Evolutionary conservation across 441 rosid genomes (phyloP), one percentile per base, ranked within the genome.

Genomic region (Dalechampia spathulata): DNA sequence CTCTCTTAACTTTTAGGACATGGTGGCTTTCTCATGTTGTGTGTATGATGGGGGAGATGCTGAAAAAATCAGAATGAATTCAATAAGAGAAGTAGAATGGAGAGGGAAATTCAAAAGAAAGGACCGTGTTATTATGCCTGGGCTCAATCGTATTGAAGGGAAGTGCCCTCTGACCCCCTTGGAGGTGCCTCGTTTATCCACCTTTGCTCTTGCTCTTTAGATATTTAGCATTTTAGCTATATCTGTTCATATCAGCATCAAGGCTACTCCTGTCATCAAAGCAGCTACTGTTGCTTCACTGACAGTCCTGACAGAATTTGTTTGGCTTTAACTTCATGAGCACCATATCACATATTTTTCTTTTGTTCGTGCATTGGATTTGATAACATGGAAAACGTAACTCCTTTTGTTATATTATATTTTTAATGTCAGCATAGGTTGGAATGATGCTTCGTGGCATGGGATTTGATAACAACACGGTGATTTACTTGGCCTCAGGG

Each of bases 11-110:
- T 30, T 60, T 69, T 67, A 88, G 98, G 98, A 92, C 71, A 92
- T 92, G 98, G 90, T 92, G 70, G 96, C 98, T 20, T 92, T 92
- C 82, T 92, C 98, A 12, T 83, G 96, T 70, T 92, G 98, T 63
- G 66, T 75, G n/a, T 92, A 84, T 65, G 98, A 88, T 60, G 95
- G 94, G 14, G 94, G 98, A 60, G 69, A 65, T 68, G 72, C 80
- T 55, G 98, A 92, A 71, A 85, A 76, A 60, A 38, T 52, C 38
- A 80, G 78, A 64, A 74, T 92, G 82, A 85, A 81, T 70, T 63
- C 67, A 58, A 63, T 83, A 57, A 80, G 99, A 54, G 83, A 88
- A 72, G 76, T 57, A 41, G 80, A 66, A 67, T 92, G 96, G 99
- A 86, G 77, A 64, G 77, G 80, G 57, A 92, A 92, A 68, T 92